phyloP scores from a whole-genome alignment of 768 basidiomycete genomes.

The Candolleomyces efflorescens region DNA sequence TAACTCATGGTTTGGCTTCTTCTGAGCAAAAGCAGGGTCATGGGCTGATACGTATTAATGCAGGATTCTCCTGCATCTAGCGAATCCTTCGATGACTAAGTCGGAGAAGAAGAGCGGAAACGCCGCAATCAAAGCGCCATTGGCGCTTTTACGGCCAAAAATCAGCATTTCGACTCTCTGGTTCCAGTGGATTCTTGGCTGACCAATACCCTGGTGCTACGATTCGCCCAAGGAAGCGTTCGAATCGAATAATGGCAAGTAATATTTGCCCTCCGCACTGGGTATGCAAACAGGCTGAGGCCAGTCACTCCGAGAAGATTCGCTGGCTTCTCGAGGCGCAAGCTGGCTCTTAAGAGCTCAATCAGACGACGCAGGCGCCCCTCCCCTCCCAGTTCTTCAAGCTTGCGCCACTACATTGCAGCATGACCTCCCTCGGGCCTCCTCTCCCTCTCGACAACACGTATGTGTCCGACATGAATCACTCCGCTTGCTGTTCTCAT shows the following conservation, averaged over 20 bases:
- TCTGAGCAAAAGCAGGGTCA: not conserved
- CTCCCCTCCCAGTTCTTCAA: conserved; percentile 13
- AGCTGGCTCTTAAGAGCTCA: conserved; percentile 18
- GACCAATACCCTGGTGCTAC: conserved; percentile 5
- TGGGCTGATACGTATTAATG: not conserved
- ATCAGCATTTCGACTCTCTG: not conserved
- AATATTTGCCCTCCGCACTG: conserved; percentile 8
- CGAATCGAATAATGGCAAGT: conserved; percentile 7
- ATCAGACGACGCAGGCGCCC: conserved; percentile 13
- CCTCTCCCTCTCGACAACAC: conserved; percentile 29
- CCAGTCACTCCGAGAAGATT: conserved; percentile 9
- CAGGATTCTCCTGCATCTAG: conserved; percentile 5
- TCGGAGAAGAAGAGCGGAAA: conserved; percentile 1
- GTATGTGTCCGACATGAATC: conserved; percentile 18
- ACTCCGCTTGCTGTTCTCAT: not conserved
- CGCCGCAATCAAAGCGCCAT: conserved; percentile 4
- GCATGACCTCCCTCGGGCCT: conserved; percentile 15
- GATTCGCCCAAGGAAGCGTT: conserved; percentile 10
- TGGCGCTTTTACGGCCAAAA: not conserved
- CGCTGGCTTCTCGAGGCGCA: conserved; percentile 13
- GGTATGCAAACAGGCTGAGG: conserved; percentile 1
- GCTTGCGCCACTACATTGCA: conserved; percentile 4
- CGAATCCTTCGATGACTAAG: not conserved
- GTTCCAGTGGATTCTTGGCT: not conserved
- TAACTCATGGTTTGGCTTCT: not conserved